phyloP scores from a whole-genome alignment of 345 rosid species.

The Luvunga scandens region DNA sequence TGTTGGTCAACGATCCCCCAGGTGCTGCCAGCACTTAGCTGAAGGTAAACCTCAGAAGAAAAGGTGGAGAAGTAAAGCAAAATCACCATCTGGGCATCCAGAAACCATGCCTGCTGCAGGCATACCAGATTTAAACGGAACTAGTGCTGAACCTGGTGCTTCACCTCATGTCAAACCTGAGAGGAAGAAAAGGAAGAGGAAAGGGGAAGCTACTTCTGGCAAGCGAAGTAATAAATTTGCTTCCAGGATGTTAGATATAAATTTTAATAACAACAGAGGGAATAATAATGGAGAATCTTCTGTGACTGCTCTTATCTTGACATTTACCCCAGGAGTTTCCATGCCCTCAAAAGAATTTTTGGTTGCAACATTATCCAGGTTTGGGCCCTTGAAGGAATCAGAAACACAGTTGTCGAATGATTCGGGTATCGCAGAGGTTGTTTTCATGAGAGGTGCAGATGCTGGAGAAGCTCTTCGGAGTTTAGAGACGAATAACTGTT shows the following conservation, averaged over 20 bases:
- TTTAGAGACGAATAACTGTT: slow-evolving; percentile 55
- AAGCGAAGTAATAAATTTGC: slow-evolving; percentile 1
- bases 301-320: slow-evolving; percentile 62
- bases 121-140: slow-evolving; percentile 70
- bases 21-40: slow-evolving; percentile 26
- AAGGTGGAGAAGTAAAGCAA: slow-evolving; percentile 54
- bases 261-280: slow-evolving; percentile 7
- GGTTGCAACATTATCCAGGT: slow-evolving; percentile 47
- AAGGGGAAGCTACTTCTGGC: slow-evolving; percentile 26
- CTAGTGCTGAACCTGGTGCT: slow-evolving; percentile 24
- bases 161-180: slow-evolving; percentile 33
- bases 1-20: slow-evolving; percentile 5
- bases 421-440: slow-evolving; percentile 46
- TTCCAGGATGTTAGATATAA: slow-evolving; percentile 17
- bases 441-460: slow-evolving; percentile 48
- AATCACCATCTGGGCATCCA: slow-evolving; percentile 26
- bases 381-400: slow-evolving; percentile 65
- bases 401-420: slow-evolving; percentile 50
- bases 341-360: slow-evolving; percentile 68
- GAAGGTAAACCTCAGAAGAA: slow-evolving; percentile 25
- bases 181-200: slow-evolving; percentile 42
- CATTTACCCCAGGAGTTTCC: slow-evolving; percentile 51
- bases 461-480: slow-evolving; percentile 62
- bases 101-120: slow-evolving; percentile 20
- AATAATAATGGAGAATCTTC: slow-evolving; percentile 32